Evolutionary conservation across 352 stramenopile species (phyloP).

Genomic region (Albugo laibachii): DNA sequence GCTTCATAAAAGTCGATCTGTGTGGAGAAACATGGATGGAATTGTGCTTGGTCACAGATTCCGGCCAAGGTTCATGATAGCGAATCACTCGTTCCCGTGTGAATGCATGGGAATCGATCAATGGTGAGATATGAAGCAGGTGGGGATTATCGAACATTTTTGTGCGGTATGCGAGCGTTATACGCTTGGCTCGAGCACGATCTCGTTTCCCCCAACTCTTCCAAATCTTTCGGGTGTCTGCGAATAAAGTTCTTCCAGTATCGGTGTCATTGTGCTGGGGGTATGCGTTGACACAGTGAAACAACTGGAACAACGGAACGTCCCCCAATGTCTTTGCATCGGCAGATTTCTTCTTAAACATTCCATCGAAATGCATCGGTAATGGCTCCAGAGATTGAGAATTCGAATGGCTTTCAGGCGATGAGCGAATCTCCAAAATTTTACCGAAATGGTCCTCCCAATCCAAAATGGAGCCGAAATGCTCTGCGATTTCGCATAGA

Average conservation of each 20-base stretch:
- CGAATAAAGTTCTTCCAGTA: neutral
- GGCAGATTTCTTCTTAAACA: slow-evolving; percentile 3
- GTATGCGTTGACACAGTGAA: slow-evolving; percentile 5
- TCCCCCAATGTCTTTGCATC: slow-evolving; percentile 2
- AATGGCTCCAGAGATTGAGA: slow-evolving; percentile 2
- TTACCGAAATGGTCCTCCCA: neutral
- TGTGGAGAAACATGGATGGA: too few species aligned
- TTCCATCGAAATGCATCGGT: slow-evolving; percentile 5
- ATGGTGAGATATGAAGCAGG: too few species aligned
- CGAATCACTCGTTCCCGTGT: too few species aligned
- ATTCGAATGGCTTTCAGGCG: neutral
- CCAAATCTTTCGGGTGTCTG: too few species aligned
- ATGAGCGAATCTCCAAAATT: slow-evolving; percentile 2
- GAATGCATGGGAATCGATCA: too few species aligned
- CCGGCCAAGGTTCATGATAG: too few species aligned
- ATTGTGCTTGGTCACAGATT: too few species aligned
- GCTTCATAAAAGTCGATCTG: too few species aligned
- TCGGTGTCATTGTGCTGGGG: neutral
- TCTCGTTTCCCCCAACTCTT: too few species aligned
- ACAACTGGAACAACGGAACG: slow-evolving; percentile 5
- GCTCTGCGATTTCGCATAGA: neutral
- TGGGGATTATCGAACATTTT: too few species aligned
- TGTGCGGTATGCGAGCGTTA: too few species aligned
- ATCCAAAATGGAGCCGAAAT: slow-evolving; percentile 1
- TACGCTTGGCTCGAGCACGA: too few species aligned